A percentile compares a stretch with the other conserved stretches of the same genome.
Conservation (phyloP, 2,329 filamentous ascomycete species). For the Venturiaceae sp. region DNA sequence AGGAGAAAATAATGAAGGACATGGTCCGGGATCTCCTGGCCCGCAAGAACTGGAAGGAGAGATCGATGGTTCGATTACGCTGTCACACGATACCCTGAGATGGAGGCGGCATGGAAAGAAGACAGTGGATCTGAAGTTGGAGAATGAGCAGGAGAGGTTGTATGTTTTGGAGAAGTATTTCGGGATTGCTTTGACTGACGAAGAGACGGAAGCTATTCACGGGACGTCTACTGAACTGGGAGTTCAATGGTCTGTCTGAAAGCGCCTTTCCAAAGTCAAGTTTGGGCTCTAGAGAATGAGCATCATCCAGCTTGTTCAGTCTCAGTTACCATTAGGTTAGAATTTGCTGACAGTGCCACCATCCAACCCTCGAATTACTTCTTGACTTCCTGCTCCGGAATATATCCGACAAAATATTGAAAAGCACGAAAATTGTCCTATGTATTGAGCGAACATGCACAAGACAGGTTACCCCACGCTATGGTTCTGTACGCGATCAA, state of each 20-base stretch:
- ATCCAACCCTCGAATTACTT: too few relatives aligned
- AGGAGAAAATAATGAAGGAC: constrained; percentile 11
- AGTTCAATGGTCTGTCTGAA: background rate
- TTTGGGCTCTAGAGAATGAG: too few relatives aligned
- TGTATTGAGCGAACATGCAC: too few relatives aligned
- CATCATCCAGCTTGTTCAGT: too few relatives aligned
- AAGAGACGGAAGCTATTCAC: constrained; percentile 24
- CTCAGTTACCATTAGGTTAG: too few relatives aligned
- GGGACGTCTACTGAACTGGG: background rate
- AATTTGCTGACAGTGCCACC: too few relatives aligned
- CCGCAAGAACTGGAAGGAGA: background rate
- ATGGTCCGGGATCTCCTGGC: background rate
- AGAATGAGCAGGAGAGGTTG: constrained; percentile 33
- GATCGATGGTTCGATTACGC: constrained; percentile 25
- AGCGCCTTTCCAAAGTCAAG: background rate
- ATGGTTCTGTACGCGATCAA: too few relatives aligned
- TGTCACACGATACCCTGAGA: constrained; percentile 36
- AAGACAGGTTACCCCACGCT: too few relatives aligned
- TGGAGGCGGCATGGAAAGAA: constrained; percentile 33
- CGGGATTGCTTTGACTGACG: constrained; percentile 28
- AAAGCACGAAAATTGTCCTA: too few relatives aligned
- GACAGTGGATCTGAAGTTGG: constrained; percentile 27
- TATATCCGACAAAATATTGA: too few relatives aligned
- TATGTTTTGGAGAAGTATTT: constrained; percentile 33
- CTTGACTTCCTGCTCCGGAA: too few relatives aligned